Base-by-base conservation (phyloP, 768 basidiomycete genomes). In the Rhizopogon sp. region DNA sequence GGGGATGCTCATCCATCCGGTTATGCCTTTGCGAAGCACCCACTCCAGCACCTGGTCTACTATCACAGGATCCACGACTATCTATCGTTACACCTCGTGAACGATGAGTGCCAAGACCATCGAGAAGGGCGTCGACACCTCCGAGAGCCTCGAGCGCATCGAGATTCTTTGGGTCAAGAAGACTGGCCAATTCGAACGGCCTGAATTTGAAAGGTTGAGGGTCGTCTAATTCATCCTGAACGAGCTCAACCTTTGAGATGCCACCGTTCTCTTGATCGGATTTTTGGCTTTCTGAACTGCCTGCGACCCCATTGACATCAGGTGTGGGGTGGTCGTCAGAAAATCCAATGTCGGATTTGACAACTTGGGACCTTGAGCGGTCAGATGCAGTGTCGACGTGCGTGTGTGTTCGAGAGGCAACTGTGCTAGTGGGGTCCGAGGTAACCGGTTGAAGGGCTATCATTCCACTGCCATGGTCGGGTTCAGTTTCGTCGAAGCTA, bases 121-220 rank as follows among this genome's bases (percentile, higher is more conserved):
- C 70, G 11, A 96, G 70, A 11, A 98, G 65, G 7, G 79, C 82
- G 0, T 75, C 61, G 7, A 79, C 73, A 41, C 97, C 97, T 17
- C 93, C 94, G 37, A 96, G 76, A 10, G 69, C 70, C 16, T 74
- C 74, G 33, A 99, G 79, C 13, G 76, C 66, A 2, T 85, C 79
- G 10, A 94, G 59, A 58, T 76, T 86, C 72, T 97, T 98, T 8
- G 94, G 93, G 66, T 98, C 95, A 39, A 98, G 83, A 52, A 97
- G 80, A 56, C 83, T 81, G 1, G 95, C 95, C 14, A 98, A 84
- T 49, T 79, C 74, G 57, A 78, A 81, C 0, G 95, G 91, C 54
- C 83, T 84, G 64, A 85, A 85, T 10, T 64, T 66, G 69, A 96
- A 97, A 0, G 92, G 90, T 1, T 80, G 69, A 1, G 86, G 81